Evolutionary conservation across 2,329 filamentous ascomycete species (phyloP).

Genomic region (Cladosporium sp.): DNA sequence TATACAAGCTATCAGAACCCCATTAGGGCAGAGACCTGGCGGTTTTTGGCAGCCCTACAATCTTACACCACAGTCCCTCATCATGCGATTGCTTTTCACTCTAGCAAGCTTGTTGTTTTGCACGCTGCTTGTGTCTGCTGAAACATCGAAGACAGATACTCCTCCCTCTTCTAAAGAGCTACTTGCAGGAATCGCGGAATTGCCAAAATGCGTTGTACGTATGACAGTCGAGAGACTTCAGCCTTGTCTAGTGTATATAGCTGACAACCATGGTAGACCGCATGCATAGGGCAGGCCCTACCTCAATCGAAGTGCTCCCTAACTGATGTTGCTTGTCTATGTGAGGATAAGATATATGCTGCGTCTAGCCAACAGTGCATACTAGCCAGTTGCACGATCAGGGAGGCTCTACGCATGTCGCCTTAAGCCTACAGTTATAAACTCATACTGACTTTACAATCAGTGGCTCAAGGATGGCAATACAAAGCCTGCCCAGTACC

Average conservation of each 20-base stretch:
- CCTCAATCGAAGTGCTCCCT: not conserved
- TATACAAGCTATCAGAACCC: not conserved
- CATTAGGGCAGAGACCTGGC: not conserved
- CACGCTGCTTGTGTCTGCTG: not conserved
- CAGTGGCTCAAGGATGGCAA: conserved; percentile 3
- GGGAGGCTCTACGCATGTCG: not conserved
- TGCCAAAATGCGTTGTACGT: conserved; percentile 10
- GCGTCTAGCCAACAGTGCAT: not conserved
- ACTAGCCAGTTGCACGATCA: not conserved
- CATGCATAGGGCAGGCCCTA: not conserved
- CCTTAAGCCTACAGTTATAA: not conserved
- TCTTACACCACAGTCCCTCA: not conserved
- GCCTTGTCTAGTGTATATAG: not conserved
- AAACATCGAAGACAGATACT: not conserved
- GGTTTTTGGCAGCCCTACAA: not conserved
- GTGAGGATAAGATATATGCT: not conserved
- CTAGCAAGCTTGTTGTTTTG: not conserved
- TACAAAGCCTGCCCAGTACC: not conserved
- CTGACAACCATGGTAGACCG: not conserved
- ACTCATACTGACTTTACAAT: not conserved
- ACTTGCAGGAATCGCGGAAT: not conserved
- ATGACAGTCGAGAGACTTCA: not conserved
- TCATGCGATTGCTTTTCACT: not conserved
- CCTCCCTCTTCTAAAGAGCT: not conserved
- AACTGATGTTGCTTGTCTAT: not conserved